Evolutionary conservation across 257 asterid genomes (phyloP), one percentile per base, ranked within the genome.

Genomic region (Ocimum tenuiflorum): DNA sequence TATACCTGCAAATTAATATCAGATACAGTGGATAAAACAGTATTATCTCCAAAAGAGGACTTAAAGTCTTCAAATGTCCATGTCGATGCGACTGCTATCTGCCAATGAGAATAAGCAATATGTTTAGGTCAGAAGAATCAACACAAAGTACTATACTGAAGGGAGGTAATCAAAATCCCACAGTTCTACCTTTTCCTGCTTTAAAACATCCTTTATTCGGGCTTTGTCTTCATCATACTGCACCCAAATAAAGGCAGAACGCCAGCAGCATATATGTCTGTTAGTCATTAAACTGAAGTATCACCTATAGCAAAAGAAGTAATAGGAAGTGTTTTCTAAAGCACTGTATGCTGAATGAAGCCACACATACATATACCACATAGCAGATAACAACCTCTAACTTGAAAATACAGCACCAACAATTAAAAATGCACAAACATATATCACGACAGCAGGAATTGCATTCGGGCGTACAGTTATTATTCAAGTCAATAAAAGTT

Each of bases 211-310:
- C 86, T 92, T 92, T 69, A 92, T 63, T 23, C 57, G 83, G 27
- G 85, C 59, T 69, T 84, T 92, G 76, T 88, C 95, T 61, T 88
- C 96, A 67, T 89, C 94, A 67, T 86, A 92, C 99, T 92, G 87
- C 77, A 75, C 42, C 65, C 2, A 43, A 67, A 33, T 56, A 70
- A 27, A 60, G 50, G 46, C 38, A 27, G 60, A 33, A 23, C 18
- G 63, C 52, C 63, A 82, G 63, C 47, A 63, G 48, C 47, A 70
- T 7, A 42, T 43, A 55, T 35, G 33, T 35, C 24, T 11, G 49
- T 59, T 22, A 43, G 48, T 13, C 54, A 17, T 18, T 51, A 56
- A 60, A 49, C 47, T 7, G 31, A 75, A 35, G 29, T 58, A 36
- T 31, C 23, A 13, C 49, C 45, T 64, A 22, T 33, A 43, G 24